Base-by-base conservation (phyloP, 2,329 filamentous ascomycete species). In the Penicillium sp. region DNA sequence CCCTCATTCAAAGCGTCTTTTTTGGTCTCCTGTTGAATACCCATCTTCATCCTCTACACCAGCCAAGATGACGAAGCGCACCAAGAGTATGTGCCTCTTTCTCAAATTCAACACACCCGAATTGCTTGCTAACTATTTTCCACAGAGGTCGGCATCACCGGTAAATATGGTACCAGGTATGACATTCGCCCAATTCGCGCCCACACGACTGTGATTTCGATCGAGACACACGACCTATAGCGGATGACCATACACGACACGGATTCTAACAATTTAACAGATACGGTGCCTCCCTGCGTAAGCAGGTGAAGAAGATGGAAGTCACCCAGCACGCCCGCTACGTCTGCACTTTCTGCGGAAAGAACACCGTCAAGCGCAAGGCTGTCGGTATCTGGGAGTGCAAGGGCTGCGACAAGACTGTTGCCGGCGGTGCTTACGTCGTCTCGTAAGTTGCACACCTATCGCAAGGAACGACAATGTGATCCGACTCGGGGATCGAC, bases 261-360 rank as follows among this genome's bases (percentile, higher is more conserved):
- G 57, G 59, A 61, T 56, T 58, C 65, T 64, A 58, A 62, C 41
- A 38, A 56, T 45, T 36, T 59, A 70, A 70, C 60, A 93, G 91
- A 86, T 96, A 96, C 82, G 94, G 93, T 92, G 93, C 94, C 78
- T 97, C 94, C 75, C 91, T 97, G 82, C 91, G 92, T 83, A 97
- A 97, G 87, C 92, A 91, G 80, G 88, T 94, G 77, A 97, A 97
- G 91, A 97, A 97, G 90, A 96, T 97, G 89, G 94, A 97, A 88
- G 90, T 97, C 80, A 90, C 90, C 74, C 94, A 97, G 82, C 94
- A 99, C 85, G 91, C 91, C 83, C 89, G 89, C 79, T 97, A 97
- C 80, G 87, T 88, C 77, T 97, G 93, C 88, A 93, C 92, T 68
- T 99, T 97, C 89, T 96, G 91, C 86, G 93, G 93, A 77, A 97